These are phyloP conservation scores for Talinum fruticosum DNA, from an alignment of 148 eudicot genomes.

Conservation along the genomic window DNA sequence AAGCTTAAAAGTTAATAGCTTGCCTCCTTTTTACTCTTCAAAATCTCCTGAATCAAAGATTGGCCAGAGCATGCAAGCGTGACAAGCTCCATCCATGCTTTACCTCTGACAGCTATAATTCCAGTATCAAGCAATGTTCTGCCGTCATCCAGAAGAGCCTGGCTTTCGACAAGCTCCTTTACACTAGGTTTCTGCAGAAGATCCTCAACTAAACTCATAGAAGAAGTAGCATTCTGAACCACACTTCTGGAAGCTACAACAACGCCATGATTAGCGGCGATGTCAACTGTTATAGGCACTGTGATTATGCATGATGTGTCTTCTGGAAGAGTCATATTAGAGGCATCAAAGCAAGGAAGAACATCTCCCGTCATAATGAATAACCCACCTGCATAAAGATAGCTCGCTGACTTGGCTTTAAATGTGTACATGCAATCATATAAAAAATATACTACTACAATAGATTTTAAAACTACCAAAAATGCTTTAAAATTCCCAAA, in stretches of 20 bases:
- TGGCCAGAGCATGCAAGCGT: constrained; percentile 66
- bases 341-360: constrained; percentile 98
- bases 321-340: constrained; percentile 76
- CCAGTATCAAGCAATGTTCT: constrained; percentile 98
- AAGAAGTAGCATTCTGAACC: constrained; percentile 29
- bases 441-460: not conserved
- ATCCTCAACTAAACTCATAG: constrained; percentile 63
- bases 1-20: constrained; percentile 24
- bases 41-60: constrained; percentile 62
- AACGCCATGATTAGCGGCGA: constrained; percentile 96
- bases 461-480: not conserved
- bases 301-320: constrained; percentile 85
- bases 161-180: constrained; percentile 66
- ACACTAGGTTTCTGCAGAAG: constrained; percentile 90
- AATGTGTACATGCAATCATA: constrained; percentile 2
- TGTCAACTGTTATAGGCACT: constrained; percentile 93
- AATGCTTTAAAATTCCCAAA: not conserved
- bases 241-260: constrained; percentile 72
- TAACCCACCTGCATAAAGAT: constrained; percentile 64
- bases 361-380: constrained; percentile 99
- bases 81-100: constrained; percentile 90
- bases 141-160: constrained; percentile 89
- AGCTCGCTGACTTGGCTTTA: not conserved
- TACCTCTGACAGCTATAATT: constrained; percentile 89
- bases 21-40: constrained; percentile 83